A percentile compares a stretch with the other conserved stretches of the same genome.
These are phyloP conservation scores for Eruca vesicaria DNA, from an alignment of 441 rosid genomes.

Conservation along the genomic window DNA sequence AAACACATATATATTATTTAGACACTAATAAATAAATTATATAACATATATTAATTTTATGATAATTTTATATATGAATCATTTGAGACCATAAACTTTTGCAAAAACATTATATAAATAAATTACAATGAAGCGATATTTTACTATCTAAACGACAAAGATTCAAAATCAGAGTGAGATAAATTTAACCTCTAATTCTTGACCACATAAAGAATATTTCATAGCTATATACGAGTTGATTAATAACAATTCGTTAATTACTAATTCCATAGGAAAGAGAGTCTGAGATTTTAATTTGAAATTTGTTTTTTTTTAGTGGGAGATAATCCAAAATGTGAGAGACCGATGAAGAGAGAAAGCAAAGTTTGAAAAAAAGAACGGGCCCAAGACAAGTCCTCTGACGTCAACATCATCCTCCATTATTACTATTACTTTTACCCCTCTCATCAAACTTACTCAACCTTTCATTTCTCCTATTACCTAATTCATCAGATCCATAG, in stretches of 20 bases:
- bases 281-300: no score
- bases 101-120: not conserved
- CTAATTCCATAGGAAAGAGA: not conserved
- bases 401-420: constrained; percentile 51
- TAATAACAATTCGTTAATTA: not conserved
- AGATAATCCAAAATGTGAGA: not conserved
- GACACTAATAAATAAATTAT: no score
- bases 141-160: not conserved
- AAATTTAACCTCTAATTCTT: not conserved
- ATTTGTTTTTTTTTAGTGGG: no score
- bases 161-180: not conserved
- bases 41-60: no score
- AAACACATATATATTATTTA: no score
- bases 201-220: not conserved
- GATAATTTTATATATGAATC: no score
- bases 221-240: not conserved
- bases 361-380: constrained; percentile 9
- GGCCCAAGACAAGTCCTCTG: constrained; percentile 1
- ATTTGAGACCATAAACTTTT: no score
- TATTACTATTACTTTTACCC: constrained; percentile 39
- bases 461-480: constrained; percentile 28
- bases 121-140: not conserved
- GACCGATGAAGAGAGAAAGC: constrained; percentile 16
- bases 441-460: constrained; percentile 32
- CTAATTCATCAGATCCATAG: constrained; percentile 45